Percentiles rank a stretch among this genome's conserved stretches.
phyloP scores from a whole-genome alignment of 192 early-diverging fungal species.

The Coemansia sp. region DNA sequence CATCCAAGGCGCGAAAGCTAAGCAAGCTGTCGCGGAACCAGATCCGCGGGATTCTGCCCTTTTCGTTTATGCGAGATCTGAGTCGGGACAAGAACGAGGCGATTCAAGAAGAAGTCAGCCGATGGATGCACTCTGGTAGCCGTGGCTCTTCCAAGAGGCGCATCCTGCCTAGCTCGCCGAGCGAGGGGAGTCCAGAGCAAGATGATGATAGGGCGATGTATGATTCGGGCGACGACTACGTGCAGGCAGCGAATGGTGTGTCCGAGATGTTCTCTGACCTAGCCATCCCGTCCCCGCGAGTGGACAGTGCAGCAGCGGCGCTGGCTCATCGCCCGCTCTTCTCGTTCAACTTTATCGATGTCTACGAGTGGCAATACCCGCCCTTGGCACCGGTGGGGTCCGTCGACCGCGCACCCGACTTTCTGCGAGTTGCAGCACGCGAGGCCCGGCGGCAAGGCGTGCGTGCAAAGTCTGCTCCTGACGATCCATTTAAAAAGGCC shows the following conservation, averaged over 20 bases:
- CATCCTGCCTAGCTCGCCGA: slow-evolving; percentile 22
- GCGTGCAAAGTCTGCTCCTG: slow-evolving; percentile 13
- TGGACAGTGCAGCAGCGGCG: not conserved
- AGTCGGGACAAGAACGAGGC: slow-evolving; percentile 12
- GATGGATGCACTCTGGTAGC: slow-evolving; percentile 1
- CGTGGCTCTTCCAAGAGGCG: slow-evolving; percentile 1
- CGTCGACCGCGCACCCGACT: slow-evolving; percentile 24
- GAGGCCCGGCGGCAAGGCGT: slow-evolving; percentile 34
- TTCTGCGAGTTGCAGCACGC: slow-evolving; percentile 38
- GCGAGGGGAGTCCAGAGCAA: not conserved
- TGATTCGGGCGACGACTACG: not conserved
- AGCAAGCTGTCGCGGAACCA: slow-evolving; percentile 29
- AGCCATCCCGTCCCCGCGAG: not conserved
- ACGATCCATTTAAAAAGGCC: slow-evolving; percentile 30
- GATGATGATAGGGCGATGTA: not conserved
- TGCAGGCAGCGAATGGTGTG: not conserved
- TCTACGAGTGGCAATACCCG: slow-evolving; percentile 48
- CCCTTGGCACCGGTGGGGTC: slow-evolving; percentile 17
- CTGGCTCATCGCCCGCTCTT: slow-evolving; percentile 7
- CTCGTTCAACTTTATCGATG: slow-evolving; percentile 41
- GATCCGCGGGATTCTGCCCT: slow-evolving; percentile 46
- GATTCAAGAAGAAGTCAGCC: slow-evolving; percentile 15
- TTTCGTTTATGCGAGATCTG: slow-evolving; percentile 49
- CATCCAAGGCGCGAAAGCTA: slow-evolving; percentile 16
- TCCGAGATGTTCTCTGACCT: slow-evolving; percentile 23